Evolutionary conservation across 2,329 filamentous ascomycete species (phyloP), one percentile per base, ranked within the genome.

Genomic region (Trichothecium sympodiale): DNA sequence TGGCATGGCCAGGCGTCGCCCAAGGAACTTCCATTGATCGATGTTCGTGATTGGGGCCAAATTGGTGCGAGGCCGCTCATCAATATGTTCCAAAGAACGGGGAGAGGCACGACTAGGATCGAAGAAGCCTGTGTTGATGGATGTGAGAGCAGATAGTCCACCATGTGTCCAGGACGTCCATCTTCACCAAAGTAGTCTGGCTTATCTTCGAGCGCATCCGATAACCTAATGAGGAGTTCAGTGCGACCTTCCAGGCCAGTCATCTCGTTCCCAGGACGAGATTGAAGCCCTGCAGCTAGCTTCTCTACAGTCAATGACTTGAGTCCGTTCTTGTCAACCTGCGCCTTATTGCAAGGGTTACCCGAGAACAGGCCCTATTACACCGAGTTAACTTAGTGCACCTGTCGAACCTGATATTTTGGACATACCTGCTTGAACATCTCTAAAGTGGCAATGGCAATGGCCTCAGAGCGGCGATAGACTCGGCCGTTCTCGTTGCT

Each of bases 1-100:
- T 74, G 77, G 60, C 88, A 94, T 0, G 81, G 83, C 91, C 91
- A 98, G 17, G 91, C 89, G 53, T 98, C 91, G 37, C 91, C 91
- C 13, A 98, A 75, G 0, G 87, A 77, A 18, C 84, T 71, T 2
- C 87, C 87, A 52, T 94, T 85, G 46, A 98, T 81, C 43, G 82
- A 77, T 0, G 89, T 94, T 42, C 89, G 78, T 1, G 84, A 85
- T 1, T 76, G 62, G 0, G 91, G 89, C 91, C 91, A 98, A 54
- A 96, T 93, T 1, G 80, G 73, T 4, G 77, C 74, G 8, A 98
- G 68, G 7, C 87, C 86, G 39, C 86, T 80, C 77, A 94, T 93
- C 9, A 98, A 74, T 2, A 89, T 77, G 42, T 79, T 78, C 91
- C 91, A 98, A 7, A 98, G 67, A 0, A 88, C 89, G 2, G 88